phyloP scores from a whole-genome alignment of 495 filamentous ascomycete genomes.

The Lasiosphaeria ovina region DNA sequence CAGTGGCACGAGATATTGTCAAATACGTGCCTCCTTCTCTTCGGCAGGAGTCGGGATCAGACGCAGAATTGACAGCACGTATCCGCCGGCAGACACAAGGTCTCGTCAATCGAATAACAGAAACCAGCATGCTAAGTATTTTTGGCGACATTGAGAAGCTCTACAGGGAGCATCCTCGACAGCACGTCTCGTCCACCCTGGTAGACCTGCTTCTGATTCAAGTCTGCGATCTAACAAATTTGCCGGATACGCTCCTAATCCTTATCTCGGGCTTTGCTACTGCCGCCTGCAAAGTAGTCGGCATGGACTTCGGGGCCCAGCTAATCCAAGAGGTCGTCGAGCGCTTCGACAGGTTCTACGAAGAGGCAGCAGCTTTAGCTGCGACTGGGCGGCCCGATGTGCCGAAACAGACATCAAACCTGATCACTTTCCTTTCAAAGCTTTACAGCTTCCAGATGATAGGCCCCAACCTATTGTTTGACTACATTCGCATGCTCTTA shows the following conservation, averaged over 20 bases:
- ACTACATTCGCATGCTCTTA: slow-evolving; percentile 80
- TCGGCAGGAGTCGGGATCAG: slow-evolving; percentile 58
- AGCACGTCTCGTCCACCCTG: slow-evolving; percentile 76
- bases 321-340: slow-evolving; percentile 74
- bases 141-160: slow-evolving; percentile 76
- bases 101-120: slow-evolving; percentile 87
- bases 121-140: slow-evolving; percentile 80
- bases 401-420: slow-evolving; percentile 69
- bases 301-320: slow-evolving; percentile 83
- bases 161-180: slow-evolving; percentile 75
- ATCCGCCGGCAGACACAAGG: slow-evolving; percentile 81
- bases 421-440: slow-evolving; percentile 80
- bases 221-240: slow-evolving; percentile 69
- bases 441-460: slow-evolving; percentile 91
- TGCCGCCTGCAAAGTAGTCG: slow-evolving; percentile 80
- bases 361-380: slow-evolving; percentile 36
- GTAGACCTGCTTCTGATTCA: slow-evolving; percentile 70
- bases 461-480: slow-evolving; percentile 78
- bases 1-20: slow-evolving; percentile 30
- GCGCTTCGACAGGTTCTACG: slow-evolving; percentile 58
- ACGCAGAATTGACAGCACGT: slow-evolving; percentile 64
- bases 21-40: slow-evolving; percentile 90
- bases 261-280: slow-evolving; percentile 88
- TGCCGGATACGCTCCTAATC: slow-evolving; percentile 86
- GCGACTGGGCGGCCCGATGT: slow-evolving; percentile 45